phyloP scores from a whole-genome alignment of 495 filamentous ascomycete genomes.

The Lasiosphaeriaceae sp. region DNA sequence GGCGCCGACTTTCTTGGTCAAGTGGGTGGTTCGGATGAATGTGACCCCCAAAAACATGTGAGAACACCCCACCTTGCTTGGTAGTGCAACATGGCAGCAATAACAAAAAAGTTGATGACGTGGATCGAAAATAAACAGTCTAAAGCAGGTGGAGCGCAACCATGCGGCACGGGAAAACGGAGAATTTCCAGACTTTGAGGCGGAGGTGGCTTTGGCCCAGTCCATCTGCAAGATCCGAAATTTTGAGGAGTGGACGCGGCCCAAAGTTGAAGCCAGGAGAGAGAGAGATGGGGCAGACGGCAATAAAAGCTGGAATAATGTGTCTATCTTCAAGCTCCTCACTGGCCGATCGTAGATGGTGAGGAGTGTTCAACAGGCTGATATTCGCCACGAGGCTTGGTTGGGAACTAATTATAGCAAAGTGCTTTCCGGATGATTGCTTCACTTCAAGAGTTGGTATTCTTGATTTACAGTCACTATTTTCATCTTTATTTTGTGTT shows the following conservation, averaged over 20 bases:
- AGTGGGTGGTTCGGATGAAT: slow-evolving; percentile 20
- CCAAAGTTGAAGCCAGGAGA: not conserved
- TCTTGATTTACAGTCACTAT: too few species aligned
- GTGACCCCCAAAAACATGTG: not conserved
- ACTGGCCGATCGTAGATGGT: slow-evolving; percentile 14
- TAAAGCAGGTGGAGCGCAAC: slow-evolving; percentile 21
- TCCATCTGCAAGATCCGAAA: slow-evolving; percentile 23
- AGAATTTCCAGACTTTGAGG: slow-evolving; percentile 13
- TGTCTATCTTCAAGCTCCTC: slow-evolving; percentile 18
- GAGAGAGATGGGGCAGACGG: not conserved
- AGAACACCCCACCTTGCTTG: too few species aligned
- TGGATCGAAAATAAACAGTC: slow-evolving; percentile 6
- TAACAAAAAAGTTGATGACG: not conserved
- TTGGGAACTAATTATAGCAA: too few species aligned
- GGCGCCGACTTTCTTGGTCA: slow-evolving; percentile 18
- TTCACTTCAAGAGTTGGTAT: too few species aligned
- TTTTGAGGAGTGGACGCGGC: slow-evolving; percentile 22
- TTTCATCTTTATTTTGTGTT: too few species aligned
- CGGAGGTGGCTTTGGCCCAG: slow-evolving; percentile 24
- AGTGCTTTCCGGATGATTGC: too few species aligned
- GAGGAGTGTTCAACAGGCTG: too few species aligned
- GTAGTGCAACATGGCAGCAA: too few species aligned
- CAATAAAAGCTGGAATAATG: slow-evolving; percentile 17
- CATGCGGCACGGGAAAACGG: slow-evolving; percentile 16
- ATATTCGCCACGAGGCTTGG: too few species aligned